Conservation (phyloP, 129 eudicot species). For the Tagetes erecta region DNA sequence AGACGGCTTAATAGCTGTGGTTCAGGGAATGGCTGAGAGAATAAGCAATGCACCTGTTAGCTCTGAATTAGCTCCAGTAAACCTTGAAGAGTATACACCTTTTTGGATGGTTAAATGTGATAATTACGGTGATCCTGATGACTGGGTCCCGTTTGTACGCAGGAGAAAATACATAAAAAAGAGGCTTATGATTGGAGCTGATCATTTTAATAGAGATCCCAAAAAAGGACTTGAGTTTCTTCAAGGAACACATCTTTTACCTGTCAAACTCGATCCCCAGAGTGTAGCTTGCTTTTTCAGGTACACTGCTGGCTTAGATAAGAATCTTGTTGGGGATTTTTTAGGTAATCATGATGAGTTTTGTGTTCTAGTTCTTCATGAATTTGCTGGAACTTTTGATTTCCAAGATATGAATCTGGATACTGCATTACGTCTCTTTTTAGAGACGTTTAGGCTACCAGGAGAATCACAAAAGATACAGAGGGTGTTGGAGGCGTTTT, state of each 20-base stretch:
- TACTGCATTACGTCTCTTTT: constrained; percentile 74
- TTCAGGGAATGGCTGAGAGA: constrained; percentile 95
- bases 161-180: constrained; percentile 78
- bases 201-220: constrained; percentile 87
- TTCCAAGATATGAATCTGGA: constrained; percentile 92
- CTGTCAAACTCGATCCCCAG: constrained; percentile 89
- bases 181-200: constrained; percentile 92
- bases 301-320: constrained; percentile 91
- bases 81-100: constrained; percentile 76
- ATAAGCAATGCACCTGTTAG: constrained; percentile 61
- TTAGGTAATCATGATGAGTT: constrained; percentile 91
- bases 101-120: constrained; percentile 96
- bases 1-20: constrained; percentile 89
- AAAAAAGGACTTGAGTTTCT: constrained; percentile 90
- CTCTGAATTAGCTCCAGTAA: constrained; percentile 54
- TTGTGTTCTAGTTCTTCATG: constrained; percentile 91
- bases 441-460: constrained; percentile 87
- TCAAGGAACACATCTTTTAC: constrained; percentile 85
- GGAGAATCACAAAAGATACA: constrained; percentile 97
- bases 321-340: constrained; percentile 90
- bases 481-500: constrained; percentile 90
- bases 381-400: constrained; percentile 90
- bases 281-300: constrained; percentile 93
- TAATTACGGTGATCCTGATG: constrained; percentile 62
- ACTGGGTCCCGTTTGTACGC: constrained; percentile 90